Conservation (phyloP, 2,329 filamentous ascomycete genomes). For the Pseudocercospora eumusae region DNA sequence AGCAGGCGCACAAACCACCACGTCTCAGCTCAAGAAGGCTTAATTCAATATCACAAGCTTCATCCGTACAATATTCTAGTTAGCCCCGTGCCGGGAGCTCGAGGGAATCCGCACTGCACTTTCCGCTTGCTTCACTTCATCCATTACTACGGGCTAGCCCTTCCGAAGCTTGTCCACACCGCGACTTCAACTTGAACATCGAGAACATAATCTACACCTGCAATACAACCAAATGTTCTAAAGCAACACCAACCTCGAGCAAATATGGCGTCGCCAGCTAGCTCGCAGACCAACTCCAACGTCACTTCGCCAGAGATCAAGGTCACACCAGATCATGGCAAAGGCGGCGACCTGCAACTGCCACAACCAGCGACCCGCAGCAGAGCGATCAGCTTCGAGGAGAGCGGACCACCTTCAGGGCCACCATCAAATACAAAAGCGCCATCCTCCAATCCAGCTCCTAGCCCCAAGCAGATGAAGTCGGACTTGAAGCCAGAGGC, state of each 20-base stretch:
- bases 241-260: background rate
- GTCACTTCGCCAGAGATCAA: slow-evolving; percentile 6
- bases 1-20: slow-evolving; percentile 5
- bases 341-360: background rate
- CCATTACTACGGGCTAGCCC: background rate
- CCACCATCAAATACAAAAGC: background rate
- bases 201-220: background rate
- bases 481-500: background rate
- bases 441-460: background rate
- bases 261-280: slow-evolving; percentile 7
- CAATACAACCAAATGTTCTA: slow-evolving; percentile 1
- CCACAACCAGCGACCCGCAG: slow-evolving; percentile 2
- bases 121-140: slow-evolving; percentile 8
- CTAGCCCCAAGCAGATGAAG: background rate
- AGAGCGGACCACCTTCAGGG: background rate
- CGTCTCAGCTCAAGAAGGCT: background rate
- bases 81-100: background rate
- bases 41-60: slow-evolving; percentile 2
- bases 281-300: background rate
- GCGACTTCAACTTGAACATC: background rate
- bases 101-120: background rate
- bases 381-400: background rate
- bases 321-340: slow-evolving; percentile 9
- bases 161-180: background rate
- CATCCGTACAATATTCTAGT: no score